Evolutionary conservation across 495 filamentous ascomycete species (phyloP), one percentile per base, ranked within the genome.

Genomic region (Neurospora intermedia): DNA sequence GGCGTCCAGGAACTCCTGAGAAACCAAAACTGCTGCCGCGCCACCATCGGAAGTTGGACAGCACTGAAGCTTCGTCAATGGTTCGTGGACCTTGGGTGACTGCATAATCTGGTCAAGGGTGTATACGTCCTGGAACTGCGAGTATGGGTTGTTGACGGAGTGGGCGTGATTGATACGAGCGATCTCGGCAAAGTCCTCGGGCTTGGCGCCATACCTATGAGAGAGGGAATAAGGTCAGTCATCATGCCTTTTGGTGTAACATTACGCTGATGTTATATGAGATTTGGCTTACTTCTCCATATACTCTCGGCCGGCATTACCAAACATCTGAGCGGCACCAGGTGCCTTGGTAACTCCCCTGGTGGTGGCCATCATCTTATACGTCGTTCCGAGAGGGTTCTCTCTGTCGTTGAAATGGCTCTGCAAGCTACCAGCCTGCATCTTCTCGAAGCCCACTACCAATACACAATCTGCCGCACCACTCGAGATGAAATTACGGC

Each of bases 361-460:
- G 0, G 93, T 96, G 75, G 88, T 88, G 42, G 85, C 86, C 94
- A 97, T 97, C 89, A 97, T 93, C 81, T 86, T 84, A 62, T 81
- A 85, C 3, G 90, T 88, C 6, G 91, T 90, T 71, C 89, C 91
- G 1, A 88, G 90, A 4, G 96, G 95, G 78, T 89, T 92, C 70
- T 87, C 85, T 35, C 94, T 86, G 80, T 97, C 96, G 62, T 92
- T 90, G 81, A 90, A 98, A 84, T 91, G 88, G 69, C 83, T 87
- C 81, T 92, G 89, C 74, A 99, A 84, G 75, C 88, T 91, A n/a
- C 96, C 96, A 0, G 92, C 90, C 81, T 88, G 92, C 96, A 99
- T 99, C 88, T 97, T 98, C 86, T 99, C 96, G 75, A 97, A 99
- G 4, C 96, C 96, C 18, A 98, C 89, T 9, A 98, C 94, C 46